Conservation (phyloP, 495 filamentous ascomycete genomes). For the Penicillium cinerascens region DNA sequence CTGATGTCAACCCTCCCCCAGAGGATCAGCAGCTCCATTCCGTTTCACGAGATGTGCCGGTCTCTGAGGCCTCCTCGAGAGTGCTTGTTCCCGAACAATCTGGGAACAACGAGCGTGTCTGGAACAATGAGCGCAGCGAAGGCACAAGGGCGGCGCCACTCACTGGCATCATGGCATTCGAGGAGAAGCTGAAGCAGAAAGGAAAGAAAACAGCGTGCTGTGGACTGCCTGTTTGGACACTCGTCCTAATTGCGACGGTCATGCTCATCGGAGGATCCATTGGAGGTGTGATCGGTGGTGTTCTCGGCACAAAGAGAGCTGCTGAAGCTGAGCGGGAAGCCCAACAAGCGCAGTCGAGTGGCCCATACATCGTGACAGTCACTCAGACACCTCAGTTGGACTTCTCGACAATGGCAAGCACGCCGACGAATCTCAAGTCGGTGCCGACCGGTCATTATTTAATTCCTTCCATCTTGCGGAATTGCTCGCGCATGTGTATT, state of each 20-base stretch:
- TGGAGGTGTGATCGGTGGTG: constrained; percentile 60
- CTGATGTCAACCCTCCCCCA: constrained; percentile 18
- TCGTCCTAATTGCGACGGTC: constrained; percentile 52
- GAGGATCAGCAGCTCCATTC: constrained; percentile 24
- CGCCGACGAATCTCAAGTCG: constrained; percentile 54
- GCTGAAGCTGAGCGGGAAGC: constrained; percentile 25
- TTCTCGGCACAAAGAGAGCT: constrained; percentile 42
- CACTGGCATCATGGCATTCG: constrained; percentile 44
- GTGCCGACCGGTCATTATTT: constrained; percentile 63
- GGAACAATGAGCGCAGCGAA: neutral
- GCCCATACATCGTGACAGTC: constrained; percentile 43
- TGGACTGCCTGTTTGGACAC: constrained; percentile 66
- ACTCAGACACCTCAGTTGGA: constrained; percentile 60
- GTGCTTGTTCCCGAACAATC: constrained; percentile 22
- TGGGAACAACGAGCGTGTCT: neutral
- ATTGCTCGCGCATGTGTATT: constrained; percentile 65
- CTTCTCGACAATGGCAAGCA: constrained; percentile 56
- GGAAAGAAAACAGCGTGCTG: constrained; percentile 57
- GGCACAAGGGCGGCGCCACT: constrained; percentile 7
- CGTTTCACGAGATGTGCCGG: constrained; percentile 21
- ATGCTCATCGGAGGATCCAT: constrained; percentile 54
- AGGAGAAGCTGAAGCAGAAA: constrained; percentile 55
- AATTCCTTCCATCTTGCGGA: constrained; percentile 56
- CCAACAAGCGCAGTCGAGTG: constrained; percentile 6
- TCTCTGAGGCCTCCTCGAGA: constrained; percentile 48